Evolutionary conservation across 2,329 filamentous ascomycete species (phyloP), one percentile per base, ranked within the genome.

Genomic region (Botryotinia globosa): DNA sequence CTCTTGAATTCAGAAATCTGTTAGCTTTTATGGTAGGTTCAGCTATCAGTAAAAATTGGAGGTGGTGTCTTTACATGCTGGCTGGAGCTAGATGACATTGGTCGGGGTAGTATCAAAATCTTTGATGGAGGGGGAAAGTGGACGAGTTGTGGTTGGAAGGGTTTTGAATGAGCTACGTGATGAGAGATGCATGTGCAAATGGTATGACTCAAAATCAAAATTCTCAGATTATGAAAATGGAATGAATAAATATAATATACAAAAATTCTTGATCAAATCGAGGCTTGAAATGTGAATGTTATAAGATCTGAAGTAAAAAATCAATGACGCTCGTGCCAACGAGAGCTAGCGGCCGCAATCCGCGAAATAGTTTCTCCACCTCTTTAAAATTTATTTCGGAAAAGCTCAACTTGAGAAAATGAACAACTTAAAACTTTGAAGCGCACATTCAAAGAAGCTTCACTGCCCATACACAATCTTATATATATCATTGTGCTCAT

Each of bases 291-390:
- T 39, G 62, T 65, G 29, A 32, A 45, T 48, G 4, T 45, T 1
- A 64, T 34, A 1, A 48, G 29, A 45, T 65, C 1, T 34, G 42
- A 65, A 29, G 42, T 29, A 37, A 39, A 18, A 42, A 62, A n/a
- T 62, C 18, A 39, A 62, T 14, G 25, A 62, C 22, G 3, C 59
- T 62, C 34, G 29, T 56, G 5, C 51, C 1, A 9, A 37, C 1
- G 34, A 22, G 20, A 16, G 34, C 65, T 67, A 67, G 65, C 65
- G 65, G 65, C 65, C 48, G 65, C 48, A n/a, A 12, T 67, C 48
- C 34, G 65, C 48, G 54, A 67, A 32, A 56, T 32, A 22, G n/a
- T 67, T 67, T 67, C 45, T 67, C 65, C 65, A 67, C 65, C 48
- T 67, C 18, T 34, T 67, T 51, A 18, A 48, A 67, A 39, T 39